A percentile compares a stretch with the other conserved stretches of the same genome.
Evolutionary conservation across 73 alveolate species (phyloP).

Genomic region (Paramecium tetraurelia): DNA sequence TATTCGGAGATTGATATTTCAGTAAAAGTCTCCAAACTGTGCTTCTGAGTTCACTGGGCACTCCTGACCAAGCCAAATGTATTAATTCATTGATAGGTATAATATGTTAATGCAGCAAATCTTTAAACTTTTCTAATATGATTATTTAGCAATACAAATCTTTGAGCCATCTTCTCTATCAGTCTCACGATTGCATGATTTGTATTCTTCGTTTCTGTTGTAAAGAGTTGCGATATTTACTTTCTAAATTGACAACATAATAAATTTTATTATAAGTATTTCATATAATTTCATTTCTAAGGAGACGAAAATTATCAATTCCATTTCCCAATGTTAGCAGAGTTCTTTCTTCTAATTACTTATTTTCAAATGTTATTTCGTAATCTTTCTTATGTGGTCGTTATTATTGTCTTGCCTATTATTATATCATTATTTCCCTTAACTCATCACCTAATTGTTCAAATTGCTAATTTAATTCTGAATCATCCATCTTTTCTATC

Average conservation of each 20-base stretch:
- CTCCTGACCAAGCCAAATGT: slow-evolving; percentile 28
- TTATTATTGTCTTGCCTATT: background rate
- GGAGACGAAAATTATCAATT: background rate
- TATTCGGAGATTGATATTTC: slow-evolving; percentile 55
- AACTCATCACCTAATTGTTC: background rate
- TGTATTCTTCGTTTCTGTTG: slow-evolving; percentile 14
- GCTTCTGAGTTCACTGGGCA: slow-evolving; percentile 53
- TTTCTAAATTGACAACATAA: slow-evolving; percentile 6
- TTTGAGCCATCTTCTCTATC: background rate
- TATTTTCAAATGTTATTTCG: background rate
- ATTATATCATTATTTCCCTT: background rate
- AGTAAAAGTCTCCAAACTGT: slow-evolving; percentile 51
- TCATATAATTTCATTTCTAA: background rate
- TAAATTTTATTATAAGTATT: background rate
- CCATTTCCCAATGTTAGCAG: background rate
- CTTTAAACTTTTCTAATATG: background rate
- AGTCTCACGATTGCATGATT: slow-evolving; percentile 17
- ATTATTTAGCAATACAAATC: background rate
- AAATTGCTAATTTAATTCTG: background rate
- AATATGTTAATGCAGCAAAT: background rate
- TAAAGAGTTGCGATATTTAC: slow-evolving; percentile 1
- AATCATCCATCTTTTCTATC: background rate
- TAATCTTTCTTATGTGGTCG: background rate
- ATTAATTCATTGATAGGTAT: background rate
- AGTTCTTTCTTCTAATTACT: background rate